A percentile compares a stretch with the other conserved stretches of the same genome.
These are phyloP conservation scores for Purpureocillium lavendulum DNA, from an alignment of 2,329 filamentous ascomycete species.

Conservation along the genomic window DNA sequence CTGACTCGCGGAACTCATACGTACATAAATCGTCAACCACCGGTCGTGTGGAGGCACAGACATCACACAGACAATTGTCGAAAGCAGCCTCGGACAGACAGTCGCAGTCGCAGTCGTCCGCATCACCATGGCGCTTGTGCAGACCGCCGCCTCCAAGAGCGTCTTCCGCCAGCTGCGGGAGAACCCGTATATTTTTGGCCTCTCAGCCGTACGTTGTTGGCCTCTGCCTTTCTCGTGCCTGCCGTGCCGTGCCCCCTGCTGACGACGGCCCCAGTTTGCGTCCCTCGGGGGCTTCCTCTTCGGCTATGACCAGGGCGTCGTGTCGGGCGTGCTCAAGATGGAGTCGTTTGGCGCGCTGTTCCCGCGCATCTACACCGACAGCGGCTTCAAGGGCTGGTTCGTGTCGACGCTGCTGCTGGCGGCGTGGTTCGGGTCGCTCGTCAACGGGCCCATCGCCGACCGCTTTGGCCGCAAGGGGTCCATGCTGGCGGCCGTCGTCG, in stretches of 20 bases:
- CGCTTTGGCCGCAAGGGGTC: constrained; percentile 23
- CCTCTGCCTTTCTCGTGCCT: background rate
- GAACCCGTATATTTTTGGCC: constrained; percentile 31
- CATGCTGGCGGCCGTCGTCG: constrained; percentile 24
- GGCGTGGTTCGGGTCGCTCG: constrained; percentile 40
- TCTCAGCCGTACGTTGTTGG: constrained; percentile 14
- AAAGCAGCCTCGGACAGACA: too few relatives aligned
- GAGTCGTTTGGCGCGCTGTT: constrained; percentile 26
- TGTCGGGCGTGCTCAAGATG: constrained; percentile 38
- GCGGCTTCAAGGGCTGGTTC: constrained; percentile 43
- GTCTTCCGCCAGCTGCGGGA: constrained; percentile 14
- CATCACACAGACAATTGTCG: too few relatives aligned
- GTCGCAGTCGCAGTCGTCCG: too few relatives aligned
- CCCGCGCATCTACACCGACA: constrained; percentile 29
- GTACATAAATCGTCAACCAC: too few relatives aligned
- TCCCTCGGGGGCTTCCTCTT: constrained; percentile 34
- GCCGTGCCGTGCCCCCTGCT: background rate
- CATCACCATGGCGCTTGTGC: too few relatives aligned
- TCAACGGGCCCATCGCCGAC: constrained; percentile 30
- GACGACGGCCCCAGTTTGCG: constrained; percentile 14
- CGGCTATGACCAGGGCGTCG: constrained; percentile 41
- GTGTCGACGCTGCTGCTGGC: constrained; percentile 38
- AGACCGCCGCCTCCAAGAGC: constrained; percentile 2
- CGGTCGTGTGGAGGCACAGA: too few relatives aligned
- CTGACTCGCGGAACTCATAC: too few relatives aligned